Conservation (phyloP, 2,329 filamentous ascomycete genomes). For the Venturia nashicola region DNA sequence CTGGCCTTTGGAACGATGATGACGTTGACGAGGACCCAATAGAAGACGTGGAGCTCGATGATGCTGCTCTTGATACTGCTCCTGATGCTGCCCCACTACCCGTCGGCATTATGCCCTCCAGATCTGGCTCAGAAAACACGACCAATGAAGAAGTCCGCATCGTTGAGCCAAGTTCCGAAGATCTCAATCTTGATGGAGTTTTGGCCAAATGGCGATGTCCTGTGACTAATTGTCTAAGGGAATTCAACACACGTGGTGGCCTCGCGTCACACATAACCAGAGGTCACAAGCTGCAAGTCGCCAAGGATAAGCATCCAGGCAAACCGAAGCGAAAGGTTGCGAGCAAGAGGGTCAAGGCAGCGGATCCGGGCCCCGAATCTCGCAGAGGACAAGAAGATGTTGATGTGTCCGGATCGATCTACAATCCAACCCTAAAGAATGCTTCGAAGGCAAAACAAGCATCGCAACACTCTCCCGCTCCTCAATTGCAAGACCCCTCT, state of each 20-base stretch:
- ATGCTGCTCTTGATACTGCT: neutral
- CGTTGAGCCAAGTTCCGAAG: neutral
- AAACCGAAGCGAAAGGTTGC: neutral
- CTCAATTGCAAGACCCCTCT: neutral
- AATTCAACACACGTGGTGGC: neutral
- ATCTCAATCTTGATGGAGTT: neutral
- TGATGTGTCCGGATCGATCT: neutral
- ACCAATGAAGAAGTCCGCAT: neutral
- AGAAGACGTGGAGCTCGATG: neutral
- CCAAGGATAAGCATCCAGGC: neutral
- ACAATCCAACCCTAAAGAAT: neutral
- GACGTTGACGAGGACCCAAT: neutral
- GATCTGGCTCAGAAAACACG: neutral
- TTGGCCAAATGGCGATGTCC: neutral
- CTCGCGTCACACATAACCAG: neutral
- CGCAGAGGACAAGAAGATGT: neutral
- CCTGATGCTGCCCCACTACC: neutral
- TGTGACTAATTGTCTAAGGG: neutral
- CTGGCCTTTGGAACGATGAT: neutral
- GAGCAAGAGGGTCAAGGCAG: neutral
- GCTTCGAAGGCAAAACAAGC: neutral
- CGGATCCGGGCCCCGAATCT: neutral
- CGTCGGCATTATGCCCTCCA: neutral
- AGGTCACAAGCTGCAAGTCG: constrained; percentile 1
- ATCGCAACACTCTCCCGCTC: neutral